Base-by-base conservation (phyloP, 805 yeast genomes). In the Candida ficus region DNA sequence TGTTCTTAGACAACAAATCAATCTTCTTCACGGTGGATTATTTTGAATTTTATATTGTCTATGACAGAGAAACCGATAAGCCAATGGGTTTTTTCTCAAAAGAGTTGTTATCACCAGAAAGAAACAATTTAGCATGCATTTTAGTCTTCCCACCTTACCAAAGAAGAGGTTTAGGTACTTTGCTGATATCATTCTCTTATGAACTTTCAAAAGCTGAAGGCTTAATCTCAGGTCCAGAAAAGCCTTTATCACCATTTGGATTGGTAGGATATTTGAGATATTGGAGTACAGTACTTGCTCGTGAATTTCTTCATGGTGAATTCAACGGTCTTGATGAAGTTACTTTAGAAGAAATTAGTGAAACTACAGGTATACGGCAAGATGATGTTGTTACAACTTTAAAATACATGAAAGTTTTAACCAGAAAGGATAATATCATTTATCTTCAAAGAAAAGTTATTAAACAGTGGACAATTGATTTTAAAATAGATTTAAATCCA, bases 81-180 rank as follows among this genome's bases (percentile, higher is more conserved):
- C 90, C 91, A 2, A 80, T 90, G 82, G 99, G 97, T 1, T 93
- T 88, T 57, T 93, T 88, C 55, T 89, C 97, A 12, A 85, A 86
- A 51, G 99, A 93, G 54, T 64, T 83, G 33, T 65, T 83, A 0
- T 80, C 96, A 0, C 71, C 73, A 61, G 91, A 85, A 39, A 72
- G 77, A 38, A 86, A 90, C 58, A 93, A 91, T 56, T 66, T 93
- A 29, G 96, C 97, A 0, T 93, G 98, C 56, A 84, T 93, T 11
- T 70, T 93, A 48, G 78, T 88, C 4, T 85, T 93, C 46, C 99
- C 99, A 1, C 96, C 96, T 3, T 93, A 78, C 58, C 98, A 91
- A 58, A 69, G 87, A 43, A 71, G 73, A 30, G 81, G 78, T 7
- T 59, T 90, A 20, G 99, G 98, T 0, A 78, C 87, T 5, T 66